Evolutionary conservation across 2,329 filamentous ascomycete species (phyloP).

Genomic region (Pyrenochaeta sp.): DNA sequence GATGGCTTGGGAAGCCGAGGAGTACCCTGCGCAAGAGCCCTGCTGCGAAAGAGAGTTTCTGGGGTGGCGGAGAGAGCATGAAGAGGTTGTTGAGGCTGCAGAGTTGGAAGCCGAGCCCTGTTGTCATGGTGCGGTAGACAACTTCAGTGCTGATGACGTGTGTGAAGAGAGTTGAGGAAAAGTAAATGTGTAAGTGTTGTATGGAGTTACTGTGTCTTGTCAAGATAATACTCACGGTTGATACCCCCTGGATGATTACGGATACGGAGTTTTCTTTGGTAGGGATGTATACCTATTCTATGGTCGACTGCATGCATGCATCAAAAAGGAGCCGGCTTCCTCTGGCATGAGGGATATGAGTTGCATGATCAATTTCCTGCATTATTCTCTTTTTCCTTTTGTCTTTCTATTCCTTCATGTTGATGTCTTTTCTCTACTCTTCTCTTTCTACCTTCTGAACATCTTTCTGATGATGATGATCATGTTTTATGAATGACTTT

Average conservation of each 20-base stretch:
- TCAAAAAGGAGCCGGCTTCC: slow-evolving; percentile 37
- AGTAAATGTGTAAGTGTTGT: slow-evolving; percentile 3
- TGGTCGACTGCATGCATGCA: no score
- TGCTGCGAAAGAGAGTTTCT: slow-evolving; percentile 44
- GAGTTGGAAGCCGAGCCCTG: slow-evolving; percentile 32
- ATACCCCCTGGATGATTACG: slow-evolving; percentile 11
- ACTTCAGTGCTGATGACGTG: slow-evolving; percentile 14
- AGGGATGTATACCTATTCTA: slow-evolving; percentile 13
- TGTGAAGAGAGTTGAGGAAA: no score
- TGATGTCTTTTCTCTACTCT: slow-evolving; percentile 15
- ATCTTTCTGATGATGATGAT: no score
- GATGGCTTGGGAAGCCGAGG: slow-evolving; percentile 41
- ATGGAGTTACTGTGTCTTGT: slow-evolving; percentile 19
- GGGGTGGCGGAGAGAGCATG: slow-evolving; percentile 47
- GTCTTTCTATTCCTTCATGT: slow-evolving; percentile 13
- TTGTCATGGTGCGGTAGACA: slow-evolving; percentile 11
- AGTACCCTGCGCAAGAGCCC: slow-evolving; percentile 20
- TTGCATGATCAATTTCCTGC: slow-evolving; percentile 7
- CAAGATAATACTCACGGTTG: slow-evolving; percentile 17
- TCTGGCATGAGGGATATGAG: slow-evolving; percentile 23
- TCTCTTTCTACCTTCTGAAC: slow-evolving; percentile 7
- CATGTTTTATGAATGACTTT: slow-evolving; percentile 15
- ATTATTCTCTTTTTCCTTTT: slow-evolving; percentile 8
- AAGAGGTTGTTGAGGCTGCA: slow-evolving; percentile 45
- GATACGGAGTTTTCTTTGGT: slow-evolving; percentile 10